A percentile compares a stretch with the other conserved stretches of the same genome.
Evolutionary conservation across 305 asterid genomes (phyloP).

Genomic region (Plantago rigida): DNA sequence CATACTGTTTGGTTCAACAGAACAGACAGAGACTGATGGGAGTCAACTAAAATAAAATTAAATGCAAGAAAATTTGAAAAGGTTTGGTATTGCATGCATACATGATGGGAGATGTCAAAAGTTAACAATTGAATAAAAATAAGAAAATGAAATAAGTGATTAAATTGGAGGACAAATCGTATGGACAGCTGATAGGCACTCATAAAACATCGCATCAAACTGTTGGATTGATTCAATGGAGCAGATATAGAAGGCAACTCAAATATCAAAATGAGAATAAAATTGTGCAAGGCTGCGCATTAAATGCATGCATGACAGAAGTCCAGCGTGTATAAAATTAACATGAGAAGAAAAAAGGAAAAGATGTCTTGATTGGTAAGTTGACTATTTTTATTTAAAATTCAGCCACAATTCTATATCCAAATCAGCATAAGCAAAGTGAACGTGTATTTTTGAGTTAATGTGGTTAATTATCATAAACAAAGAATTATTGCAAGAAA

Average conservation of each 20-base stretch:
- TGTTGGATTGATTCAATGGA: neutral
- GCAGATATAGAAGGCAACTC: neutral
- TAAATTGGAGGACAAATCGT: neutral
- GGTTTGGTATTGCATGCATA: too few species aligned
- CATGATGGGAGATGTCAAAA: too few species aligned
- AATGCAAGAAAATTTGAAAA: too few species aligned
- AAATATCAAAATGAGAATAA: neutral
- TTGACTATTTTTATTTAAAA: too few species aligned
- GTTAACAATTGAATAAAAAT: too few species aligned
- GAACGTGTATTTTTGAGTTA: slow-evolving; percentile 6
- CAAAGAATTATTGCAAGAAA: neutral
- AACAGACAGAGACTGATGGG: too few species aligned
- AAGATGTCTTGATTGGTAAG: too few species aligned
- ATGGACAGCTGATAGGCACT: neutral
- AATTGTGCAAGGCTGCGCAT: too few species aligned
- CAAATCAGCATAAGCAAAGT: slow-evolving; percentile 3
- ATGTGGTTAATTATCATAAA: too few species aligned
- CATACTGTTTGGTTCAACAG: too few species aligned
- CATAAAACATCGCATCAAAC: neutral
- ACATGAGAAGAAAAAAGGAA: neutral
- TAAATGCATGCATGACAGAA: neutral
- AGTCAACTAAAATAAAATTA: too few species aligned
- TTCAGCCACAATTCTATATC: neutral
- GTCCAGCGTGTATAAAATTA: neutral
- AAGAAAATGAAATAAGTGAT: too few species aligned